Base-by-base conservation (phyloP, 2,329 filamentous ascomycete genomes). In the Colletotrichum tropicale region DNA sequence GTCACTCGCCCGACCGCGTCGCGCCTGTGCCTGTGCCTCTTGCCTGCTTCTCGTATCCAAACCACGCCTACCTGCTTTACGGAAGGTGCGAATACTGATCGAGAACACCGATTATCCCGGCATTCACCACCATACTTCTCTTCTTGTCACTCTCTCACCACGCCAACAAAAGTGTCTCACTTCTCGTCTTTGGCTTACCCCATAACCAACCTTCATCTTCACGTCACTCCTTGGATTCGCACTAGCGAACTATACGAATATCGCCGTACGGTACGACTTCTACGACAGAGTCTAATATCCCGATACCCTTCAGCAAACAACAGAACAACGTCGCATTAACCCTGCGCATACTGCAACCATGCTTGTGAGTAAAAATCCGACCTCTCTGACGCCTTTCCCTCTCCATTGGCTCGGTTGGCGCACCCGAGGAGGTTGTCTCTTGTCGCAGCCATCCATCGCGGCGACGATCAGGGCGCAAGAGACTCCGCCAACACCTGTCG, bases 71-170 rank as follows among this genome's bases (percentile, higher is more conserved):
- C 43, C 43, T 52, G 7, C 6, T 52, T 52, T 21, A 21, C 43
- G n/a, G 43, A 52, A 52, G 43, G 43, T 52, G 43, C 43, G 43
- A 52, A 52, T 38, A 43, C 26, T 26, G 61, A 28, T 16, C 61
- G 34, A 16, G 52, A 64, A 56, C 65, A 69, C 71, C 55, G 55
- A 56, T 66, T 28, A 71, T 71, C 61, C 68, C 72, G 62, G 68
- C 61, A 18, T 21, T 43, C 30, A 56, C 69, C 32, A n/a, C 28
- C 56, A 69, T 56, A 52, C 16, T 70, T 70, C 72, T 34, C 58
- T 77, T 78, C 75, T 76, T 26, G 74, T 77, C 77, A 68, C 71
- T 78, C 77, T 34, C 74, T 79, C 48, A 65, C 32, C 56, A 60
- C 67, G 32, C 55, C 62, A 30, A 30, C 69, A 43, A 72, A 56